Evolutionary conservation across 768 basidiomycete genomes (phyloP), one percentile per base, ranked within the genome.

Genomic region (Paxillus ammoniavirescens): DNA sequence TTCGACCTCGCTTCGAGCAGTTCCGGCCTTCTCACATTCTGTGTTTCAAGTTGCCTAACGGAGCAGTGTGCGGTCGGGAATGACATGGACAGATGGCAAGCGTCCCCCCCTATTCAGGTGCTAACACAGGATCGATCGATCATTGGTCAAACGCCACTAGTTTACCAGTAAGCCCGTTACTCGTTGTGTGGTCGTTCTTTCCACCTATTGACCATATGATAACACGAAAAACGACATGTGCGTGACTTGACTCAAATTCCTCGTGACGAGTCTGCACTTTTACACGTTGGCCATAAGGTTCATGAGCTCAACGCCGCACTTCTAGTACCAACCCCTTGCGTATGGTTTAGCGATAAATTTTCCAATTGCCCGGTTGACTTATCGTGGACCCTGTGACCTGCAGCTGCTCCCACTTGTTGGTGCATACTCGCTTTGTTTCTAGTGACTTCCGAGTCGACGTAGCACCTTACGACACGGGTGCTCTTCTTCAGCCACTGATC

Each of bases 401-500:
- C 23, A 3, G 23, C 23, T 5, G 12, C 50, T 37, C 31, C 37
- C 36, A 35, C 33, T 7, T 46, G 42, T 43, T 49, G 30, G 9
- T 41, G n/a, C 12, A 12, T 40, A 40, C 8, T 47, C 6, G 33
- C 31, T 35, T 18, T 35, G 21, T 38, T 26, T 47, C 48, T 49
- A 36, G 31, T 35, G 43, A 30, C 21, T 30, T 7, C 6, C 31
- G 28, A 26, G 23, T 26, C 23, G 23, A 26, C 23, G 23, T 53
- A 52, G 33, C 13, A 45, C n/a, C 30, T 67, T 61, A n/a, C n/a
- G n/a, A n/a, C n/a, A 64, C 62, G 65, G 54, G 18, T 59, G 61
- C 33, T 57, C 3, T 23, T 35, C 31, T 10, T 35, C 18, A 18
- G 33, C 46, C 33, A 36, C 46, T 26, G 23, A 18, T 17, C 31